Base-by-base conservation (phyloP, 805 yeast species). In the Wickerhamiella alocasiicola region DNA sequence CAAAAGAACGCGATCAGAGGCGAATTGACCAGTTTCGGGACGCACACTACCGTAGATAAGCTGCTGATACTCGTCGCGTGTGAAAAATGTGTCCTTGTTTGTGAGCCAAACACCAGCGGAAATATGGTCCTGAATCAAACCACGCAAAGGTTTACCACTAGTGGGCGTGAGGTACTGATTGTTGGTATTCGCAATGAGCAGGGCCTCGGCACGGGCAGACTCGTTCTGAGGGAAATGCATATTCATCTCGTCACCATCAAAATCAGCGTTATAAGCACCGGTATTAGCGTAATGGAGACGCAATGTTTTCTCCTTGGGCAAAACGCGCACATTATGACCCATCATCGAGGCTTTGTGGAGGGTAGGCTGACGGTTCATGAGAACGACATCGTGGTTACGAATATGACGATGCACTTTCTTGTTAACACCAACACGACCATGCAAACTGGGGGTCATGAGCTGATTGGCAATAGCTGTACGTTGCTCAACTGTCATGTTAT, bases 191-290 rank as follows among this genome's bases (percentile, higher is more conserved):
- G 98, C 98, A 60, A 91, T 70, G 57, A 84, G 75, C 56, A 84
- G 68, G 2, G 98, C 97, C 65, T 91, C 98, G 17, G 97, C 88
- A 58, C 87, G 78, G 7, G 97, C 98, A 52, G 83, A 82, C 65
- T 88, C 96, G 62, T 82, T 85, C 66, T 88, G 98, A 20, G 98
- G 98, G 70, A 88, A 88, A 66, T 88, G 98, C 95, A 88, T 81
- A 61, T 88, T 88, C 98, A 88, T 88, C 68, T 88, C 98, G 64
- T 88, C 98, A 70, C 98, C 98, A 65, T 88, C 98, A 55, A 91
- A 88, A 72, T 88, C 98, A 29, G 97, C 97, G 61, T 88, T 88
- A 65, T 88, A 91, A 32, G 98, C 96, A 65, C 96, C 96, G 33
- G 98, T 91, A 63, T 91, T 91, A 54, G 99, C 99, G 63, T 91